Evolutionary conservation across 2,329 filamentous ascomycete species (phyloP).

Genomic region (Volutella citrinella): DNA sequence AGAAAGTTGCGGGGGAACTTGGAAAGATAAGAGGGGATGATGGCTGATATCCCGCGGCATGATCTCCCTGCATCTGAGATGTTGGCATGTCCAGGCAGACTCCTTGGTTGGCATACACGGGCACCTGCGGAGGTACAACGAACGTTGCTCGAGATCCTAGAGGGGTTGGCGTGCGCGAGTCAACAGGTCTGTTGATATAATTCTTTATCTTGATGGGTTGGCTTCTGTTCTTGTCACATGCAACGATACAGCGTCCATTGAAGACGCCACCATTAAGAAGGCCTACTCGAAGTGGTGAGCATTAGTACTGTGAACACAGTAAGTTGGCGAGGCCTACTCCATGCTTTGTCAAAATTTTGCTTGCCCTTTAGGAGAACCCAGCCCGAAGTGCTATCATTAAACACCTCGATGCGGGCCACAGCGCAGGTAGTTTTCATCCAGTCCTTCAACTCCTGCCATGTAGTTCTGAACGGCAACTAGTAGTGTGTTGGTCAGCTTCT

Average conservation of each 20-base stretch:
- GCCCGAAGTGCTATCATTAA: constrained; percentile 44
- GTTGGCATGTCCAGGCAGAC: constrained; percentile 8
- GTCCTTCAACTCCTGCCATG: constrained; percentile 48
- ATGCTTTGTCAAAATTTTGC: constrained; percentile 45
- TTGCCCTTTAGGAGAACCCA: constrained; percentile 46
- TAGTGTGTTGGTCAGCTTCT: constrained; percentile 7
- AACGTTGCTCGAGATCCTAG: too few relatives aligned
- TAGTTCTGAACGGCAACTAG: constrained; percentile 46
- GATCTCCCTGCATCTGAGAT: too few relatives aligned
- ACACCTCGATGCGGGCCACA: constrained; percentile 47
- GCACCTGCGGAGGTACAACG: too few relatives aligned
- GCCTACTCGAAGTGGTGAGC: constrained; percentile 9
- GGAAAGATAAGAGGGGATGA: constrained; percentile 5
- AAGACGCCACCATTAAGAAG: constrained; percentile 41
- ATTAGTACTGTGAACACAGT: too few relatives aligned
- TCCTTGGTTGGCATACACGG: constrained; percentile 11
- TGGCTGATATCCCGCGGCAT: too few relatives aligned
- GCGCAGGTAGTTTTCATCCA: constrained; percentile 41
- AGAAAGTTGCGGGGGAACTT: constrained; percentile 13
- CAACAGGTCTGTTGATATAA: too few relatives aligned
- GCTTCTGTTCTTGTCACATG: constrained; percentile 41
- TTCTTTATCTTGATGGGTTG: constrained; percentile 38
- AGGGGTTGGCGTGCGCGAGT: too few relatives aligned
- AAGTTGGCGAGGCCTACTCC: constrained; percentile 42
- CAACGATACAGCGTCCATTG: constrained; percentile 41